A percentile compares a stretch with the other conserved stretches of the same genome.
Conservation (phyloP, 495 filamentous ascomycete genomes). For the Hyaloscypha variabilis region DNA sequence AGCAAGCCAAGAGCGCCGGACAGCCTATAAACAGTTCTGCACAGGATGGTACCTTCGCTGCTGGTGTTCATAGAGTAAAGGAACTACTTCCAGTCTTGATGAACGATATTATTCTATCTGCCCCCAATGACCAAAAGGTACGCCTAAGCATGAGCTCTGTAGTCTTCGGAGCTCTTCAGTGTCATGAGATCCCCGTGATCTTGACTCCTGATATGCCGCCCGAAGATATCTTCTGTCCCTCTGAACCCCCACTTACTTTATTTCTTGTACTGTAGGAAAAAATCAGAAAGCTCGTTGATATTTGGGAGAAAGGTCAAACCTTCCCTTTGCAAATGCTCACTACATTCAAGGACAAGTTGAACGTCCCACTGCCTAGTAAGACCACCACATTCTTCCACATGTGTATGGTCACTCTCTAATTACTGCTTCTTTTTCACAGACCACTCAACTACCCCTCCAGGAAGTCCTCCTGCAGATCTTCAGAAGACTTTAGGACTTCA, state of each 20-base stretch:
- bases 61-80: conserved; percentile 95
- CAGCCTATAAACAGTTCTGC: conserved; percentile 77
- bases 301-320: conserved; percentile 94
- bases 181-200: conserved; percentile 12
- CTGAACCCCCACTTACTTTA: conserved; percentile 34
- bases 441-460: conserved; percentile 78
- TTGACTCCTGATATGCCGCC: conserved; percentile 3
- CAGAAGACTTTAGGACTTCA: conserved; percentile 44
- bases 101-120: conserved; percentile 89
- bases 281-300: conserved; percentile 93
- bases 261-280: conserved; percentile 73
- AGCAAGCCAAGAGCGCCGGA: conserved; percentile 84
- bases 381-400: conserved; percentile 9
- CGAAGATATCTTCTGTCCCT: background rate
- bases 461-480: conserved; percentile 69
- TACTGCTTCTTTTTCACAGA: conserved; percentile 37
- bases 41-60: conserved; percentile 88
- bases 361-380: conserved; percentile 49
- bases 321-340: conserved; percentile 83
- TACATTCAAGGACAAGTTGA: conserved; percentile 84
- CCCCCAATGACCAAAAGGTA: conserved; percentile 98
- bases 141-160: conserved; percentile 49
- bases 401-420: conserved; percentile 33
- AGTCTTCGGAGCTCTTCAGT: conserved; percentile 10
- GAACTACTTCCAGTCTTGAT: conserved; percentile 90